A percentile compares a stretch with the other conserved stretches of the same genome.
phyloP scores from a whole-genome alignment of 2,329 filamentous ascomycete species.

The Aspergillus hortae region DNA sequence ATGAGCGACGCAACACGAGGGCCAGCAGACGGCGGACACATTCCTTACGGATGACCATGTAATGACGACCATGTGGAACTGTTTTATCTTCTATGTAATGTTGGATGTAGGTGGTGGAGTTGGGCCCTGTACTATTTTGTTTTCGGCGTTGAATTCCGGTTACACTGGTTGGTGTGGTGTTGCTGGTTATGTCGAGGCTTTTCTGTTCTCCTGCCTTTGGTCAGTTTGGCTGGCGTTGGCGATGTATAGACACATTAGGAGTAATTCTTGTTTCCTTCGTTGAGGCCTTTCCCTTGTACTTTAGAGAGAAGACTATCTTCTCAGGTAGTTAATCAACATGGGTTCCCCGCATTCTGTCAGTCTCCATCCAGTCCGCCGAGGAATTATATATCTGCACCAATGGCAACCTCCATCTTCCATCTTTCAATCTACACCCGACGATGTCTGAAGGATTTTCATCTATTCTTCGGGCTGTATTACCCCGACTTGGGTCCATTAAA shows the following conservation, averaged over 20 bases:
- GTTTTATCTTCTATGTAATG: background rate
- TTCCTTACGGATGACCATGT: slow-evolving; percentile 35
- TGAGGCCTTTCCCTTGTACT: no score
- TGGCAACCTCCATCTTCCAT: slow-evolving; percentile 7
- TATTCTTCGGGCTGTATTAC: slow-evolving; percentile 11
- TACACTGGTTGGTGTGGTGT: background rate
- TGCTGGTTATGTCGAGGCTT: background rate
- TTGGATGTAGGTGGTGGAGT: slow-evolving; percentile 4
- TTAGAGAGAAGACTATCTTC: background rate
- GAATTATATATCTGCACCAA: slow-evolving; percentile 26
- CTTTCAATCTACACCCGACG: background rate
- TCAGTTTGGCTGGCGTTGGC: no score
- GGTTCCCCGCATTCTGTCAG: slow-evolving; percentile 6
- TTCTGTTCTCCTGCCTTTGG: no score
- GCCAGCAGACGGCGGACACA: slow-evolving; percentile 31
- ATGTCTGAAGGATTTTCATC: background rate
- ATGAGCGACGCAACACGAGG: slow-evolving; percentile 33
- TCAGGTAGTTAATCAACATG: background rate
- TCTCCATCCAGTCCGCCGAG: background rate
- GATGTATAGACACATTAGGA: no score
- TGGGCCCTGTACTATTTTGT: background rate
- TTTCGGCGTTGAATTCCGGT: background rate
- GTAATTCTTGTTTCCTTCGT: no score
- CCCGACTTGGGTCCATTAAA: slow-evolving; percentile 2
- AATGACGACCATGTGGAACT: slow-evolving; percentile 12